Base-by-base conservation (phyloP, 2,329 filamentous ascomycete species). In the Chlorencoelia australis region DNA sequence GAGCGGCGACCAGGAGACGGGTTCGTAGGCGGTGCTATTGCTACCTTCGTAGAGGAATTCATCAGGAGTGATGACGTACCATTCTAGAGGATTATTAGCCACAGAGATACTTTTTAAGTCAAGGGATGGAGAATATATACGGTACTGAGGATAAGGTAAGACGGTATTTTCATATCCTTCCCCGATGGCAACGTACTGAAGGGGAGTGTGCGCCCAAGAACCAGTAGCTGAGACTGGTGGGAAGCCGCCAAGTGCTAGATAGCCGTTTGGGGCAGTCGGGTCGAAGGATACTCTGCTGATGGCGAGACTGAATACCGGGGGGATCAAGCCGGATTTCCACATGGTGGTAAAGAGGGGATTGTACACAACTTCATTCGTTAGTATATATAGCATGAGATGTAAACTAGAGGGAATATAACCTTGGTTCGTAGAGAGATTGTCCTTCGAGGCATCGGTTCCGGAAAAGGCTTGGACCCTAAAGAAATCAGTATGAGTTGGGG, bases 301-400 rank as follows among this genome's bases (percentile, higher is more conserved):
- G 1, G 64, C 65, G n/a, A 72, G 51, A 45, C 60, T 65, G 57
- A 71, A 73, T 7, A 68, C 47, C 0, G 67, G 60, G 0, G 59
- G 46, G 6, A 66, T 61, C 9, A 62, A 47, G 15, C 61, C 57
- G 19, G 64, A 48, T 34, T 61, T 54, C 44, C 61, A 64, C 62
- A 73, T 65, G 22, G 57, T 66, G 6, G 60, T 65, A 45, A 74
- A 63, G n/a, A 73, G 47, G 0, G 69, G 65, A 35, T 65, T 59
- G 53, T 73, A 74, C 0, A 51, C 38, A 3, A 55, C 37, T 36
- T 8, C 3, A 6, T 25, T 15, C 5, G n/a, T n/a, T n/a, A n/a
- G n/a, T n/a, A n/a, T n/a, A n/a, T n/a, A n/a, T n/a, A n/a, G n/a
- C n/a, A n/a, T n/a, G n/a, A n/a, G n/a, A n/a, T n/a, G n/a, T n/a